Evolutionary conservation across 768 basidiomycete species (phyloP).

Genomic region (Kwoniella bestiolae): DNA sequence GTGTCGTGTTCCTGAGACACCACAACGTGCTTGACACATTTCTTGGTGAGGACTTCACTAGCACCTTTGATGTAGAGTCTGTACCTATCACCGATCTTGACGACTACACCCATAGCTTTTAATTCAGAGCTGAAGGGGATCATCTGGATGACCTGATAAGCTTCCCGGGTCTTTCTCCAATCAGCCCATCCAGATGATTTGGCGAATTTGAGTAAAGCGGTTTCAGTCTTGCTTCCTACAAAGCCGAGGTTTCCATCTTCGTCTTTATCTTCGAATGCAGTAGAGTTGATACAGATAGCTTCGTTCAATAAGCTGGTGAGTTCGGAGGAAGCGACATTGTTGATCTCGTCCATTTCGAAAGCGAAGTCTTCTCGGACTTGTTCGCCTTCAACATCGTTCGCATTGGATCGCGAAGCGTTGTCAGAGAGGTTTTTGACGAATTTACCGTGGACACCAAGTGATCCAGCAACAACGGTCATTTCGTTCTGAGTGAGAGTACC

Average conservation of each 20-base stretch:
- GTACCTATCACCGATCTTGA: conserved; percentile 64
- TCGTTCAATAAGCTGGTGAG: conserved; percentile 75
- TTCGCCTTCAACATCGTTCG: conserved; percentile 62
- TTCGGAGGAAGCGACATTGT: conserved; percentile 66
- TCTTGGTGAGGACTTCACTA: conserved; percentile 84
- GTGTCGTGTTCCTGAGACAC: conserved; percentile 59
- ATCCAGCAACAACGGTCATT: conserved; percentile 96
- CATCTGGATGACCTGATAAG: conserved; percentile 73
- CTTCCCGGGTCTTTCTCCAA: conserved; percentile 70
- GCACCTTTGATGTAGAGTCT: conserved; percentile 90
- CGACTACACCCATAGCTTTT: conserved; percentile 92
- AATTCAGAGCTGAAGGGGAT: conserved; percentile 91
- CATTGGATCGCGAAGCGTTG: conserved; percentile 73
- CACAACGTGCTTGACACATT: conserved; percentile 73
- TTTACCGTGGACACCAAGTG: conserved; percentile 90
- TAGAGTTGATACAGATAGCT: conserved; percentile 87
- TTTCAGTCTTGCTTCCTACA: conserved; percentile 94
- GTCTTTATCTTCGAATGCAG: conserved; percentile 82
- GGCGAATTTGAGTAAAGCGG: conserved; percentile 82
- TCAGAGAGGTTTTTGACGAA: conserved; percentile 80
- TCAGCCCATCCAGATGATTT: conserved; percentile 77
- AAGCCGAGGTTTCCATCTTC: conserved; percentile 67
- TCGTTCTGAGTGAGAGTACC: conserved; percentile 93
- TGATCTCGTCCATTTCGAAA: conserved; percentile 76
- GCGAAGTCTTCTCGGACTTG: conserved; percentile 70